Evolutionary conservation across 2,329 filamentous ascomycete genomes (phyloP), one percentile per base, ranked within the genome.

Genomic region (Calonectria multiphialidica): DNA sequence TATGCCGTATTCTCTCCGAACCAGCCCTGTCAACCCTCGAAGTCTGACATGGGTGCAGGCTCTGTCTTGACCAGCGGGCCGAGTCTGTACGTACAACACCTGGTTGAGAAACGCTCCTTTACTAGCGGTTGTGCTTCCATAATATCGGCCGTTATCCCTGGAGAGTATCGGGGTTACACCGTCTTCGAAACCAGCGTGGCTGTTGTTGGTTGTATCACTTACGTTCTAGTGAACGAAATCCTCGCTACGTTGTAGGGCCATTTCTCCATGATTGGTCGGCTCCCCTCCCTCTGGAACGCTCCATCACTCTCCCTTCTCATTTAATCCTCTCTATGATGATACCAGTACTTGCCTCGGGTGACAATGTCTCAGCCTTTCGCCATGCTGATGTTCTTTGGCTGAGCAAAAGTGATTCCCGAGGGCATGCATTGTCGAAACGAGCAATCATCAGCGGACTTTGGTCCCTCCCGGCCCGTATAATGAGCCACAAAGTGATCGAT

Each of bases 111-210:
- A 72, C 57, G 53, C 70, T 72, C 68, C 64, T 59, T 73, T 69
- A 74, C 68, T 65, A 69, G 70, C 53, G 49, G 40, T 35, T 74
- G 74, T 79, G 72, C 66, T 57, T 71, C 78, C 67, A 35, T 66
- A 67, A 49, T 61, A 69, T 73, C 63, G 70, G 72, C 64, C 69
- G 69, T 69, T 33, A 75, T 71, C 65, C 68, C 70, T 55, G 73
- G 35, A 55, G 71, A 73, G 74, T 73, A 64, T 75, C 66, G 73
- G 73, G 50, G 77, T 80, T 73, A 50, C 75, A 80, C 78, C 55
- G 74, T 78, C 77, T 80, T 80, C 76, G 78, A 80, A 73, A 76
- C 75, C 74, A 77, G 71, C 75, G 76, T 79, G 77, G 68, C 70
- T 74, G 66, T 74, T 66, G 72, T 64, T 75, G 66, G 44, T 62